Evolutionary conservation across 192 early-diverging fungal species (phyloP).

Genomic region (Rhizophlyctis rosea): DNA sequence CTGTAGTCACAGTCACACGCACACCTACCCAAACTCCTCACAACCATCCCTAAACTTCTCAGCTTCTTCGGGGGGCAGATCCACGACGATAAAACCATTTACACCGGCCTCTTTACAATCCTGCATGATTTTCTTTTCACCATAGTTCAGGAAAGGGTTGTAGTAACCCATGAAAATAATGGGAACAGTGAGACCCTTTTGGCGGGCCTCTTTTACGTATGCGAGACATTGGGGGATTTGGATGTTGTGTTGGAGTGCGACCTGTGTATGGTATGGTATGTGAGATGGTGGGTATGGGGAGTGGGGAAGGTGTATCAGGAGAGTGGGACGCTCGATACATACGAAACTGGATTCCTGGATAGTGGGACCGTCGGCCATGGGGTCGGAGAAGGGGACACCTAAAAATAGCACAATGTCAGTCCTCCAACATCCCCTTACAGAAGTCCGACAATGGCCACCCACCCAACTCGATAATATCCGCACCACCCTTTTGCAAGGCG

Average conservation of each 20-base stretch:
- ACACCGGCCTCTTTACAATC: constrained; percentile 83
- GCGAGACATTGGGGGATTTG: constrained; percentile 80
- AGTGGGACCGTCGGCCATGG: constrained; percentile 94
- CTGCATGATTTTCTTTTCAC: constrained; percentile 80
- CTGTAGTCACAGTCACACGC: too few relatives aligned
- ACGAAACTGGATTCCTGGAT: constrained; percentile 90
- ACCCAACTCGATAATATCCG: constrained; percentile 95
- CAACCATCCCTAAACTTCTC: constrained; percentile 79
- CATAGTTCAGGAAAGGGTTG: constrained; percentile 95
- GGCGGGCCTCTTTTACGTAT: constrained; percentile 76
- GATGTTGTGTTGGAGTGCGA: constrained; percentile 73
- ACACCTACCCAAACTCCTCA: constrained; percentile 61
- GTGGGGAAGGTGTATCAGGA: neutral
- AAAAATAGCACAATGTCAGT: neutral
- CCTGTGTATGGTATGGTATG: constrained; percentile 36
- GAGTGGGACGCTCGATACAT: constrained; percentile 7
- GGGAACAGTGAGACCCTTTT: constrained; percentile 79
- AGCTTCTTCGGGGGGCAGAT: constrained; percentile 96
- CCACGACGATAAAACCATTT: constrained; percentile 95
- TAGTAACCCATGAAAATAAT: constrained; percentile 99
- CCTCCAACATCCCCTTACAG: neutral
- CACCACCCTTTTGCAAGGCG: constrained; percentile 85
- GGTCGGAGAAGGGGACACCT: constrained; percentile 96
- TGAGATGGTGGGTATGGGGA: constrained; percentile 1
- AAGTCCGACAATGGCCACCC: neutral